A percentile compares a stretch with the other conserved stretches of the same genome.
Conservation (phyloP, 495 filamentous ascomycete species). For the Aspergillus panamensis region DNA sequence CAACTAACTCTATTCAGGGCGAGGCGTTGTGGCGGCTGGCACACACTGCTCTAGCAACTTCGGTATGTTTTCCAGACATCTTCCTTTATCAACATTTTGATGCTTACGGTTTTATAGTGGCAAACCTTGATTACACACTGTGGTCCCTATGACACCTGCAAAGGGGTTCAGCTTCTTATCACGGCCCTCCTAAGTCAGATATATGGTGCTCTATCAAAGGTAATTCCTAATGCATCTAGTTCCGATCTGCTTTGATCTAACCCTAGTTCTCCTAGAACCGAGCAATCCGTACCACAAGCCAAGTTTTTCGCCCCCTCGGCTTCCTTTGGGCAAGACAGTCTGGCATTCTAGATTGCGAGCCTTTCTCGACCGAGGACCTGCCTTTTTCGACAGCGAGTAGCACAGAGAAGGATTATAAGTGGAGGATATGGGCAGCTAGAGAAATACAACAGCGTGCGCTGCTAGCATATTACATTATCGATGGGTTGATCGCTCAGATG, state of each 20-base stretch:
- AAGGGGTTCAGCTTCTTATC: constrained; percentile 46
- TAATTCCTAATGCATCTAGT: constrained; percentile 5
- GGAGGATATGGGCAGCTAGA: constrained; percentile 44
- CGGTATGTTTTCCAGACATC: constrained; percentile 22
- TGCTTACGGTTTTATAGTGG: constrained; percentile 30
- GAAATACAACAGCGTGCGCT: constrained; percentile 48
- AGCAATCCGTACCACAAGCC: constrained; percentile 44
- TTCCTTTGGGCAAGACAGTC: constrained; percentile 51
- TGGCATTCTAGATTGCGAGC: constrained; percentile 40
- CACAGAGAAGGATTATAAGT: constrained; percentile 40
- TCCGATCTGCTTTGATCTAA: neutral
- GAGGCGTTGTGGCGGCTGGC: constrained; percentile 48
- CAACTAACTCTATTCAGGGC: constrained; percentile 24
- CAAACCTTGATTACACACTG: constrained; percentile 46
- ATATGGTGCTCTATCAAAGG: constrained; percentile 46
- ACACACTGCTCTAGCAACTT: constrained; percentile 48
- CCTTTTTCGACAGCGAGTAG: constrained; percentile 32
- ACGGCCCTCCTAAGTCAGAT: constrained; percentile 46
- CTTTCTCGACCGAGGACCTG: constrained; percentile 37
- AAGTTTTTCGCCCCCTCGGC: constrained; percentile 46
- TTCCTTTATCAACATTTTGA: neutral
- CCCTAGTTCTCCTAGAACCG: constrained; percentile 28
- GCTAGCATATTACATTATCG: constrained; percentile 46
- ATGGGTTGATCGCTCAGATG: constrained; percentile 47
- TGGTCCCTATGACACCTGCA: constrained; percentile 46